Conservation (phyloP, 2,329 filamentous ascomycete species). For the Nemania sp. region DNA sequence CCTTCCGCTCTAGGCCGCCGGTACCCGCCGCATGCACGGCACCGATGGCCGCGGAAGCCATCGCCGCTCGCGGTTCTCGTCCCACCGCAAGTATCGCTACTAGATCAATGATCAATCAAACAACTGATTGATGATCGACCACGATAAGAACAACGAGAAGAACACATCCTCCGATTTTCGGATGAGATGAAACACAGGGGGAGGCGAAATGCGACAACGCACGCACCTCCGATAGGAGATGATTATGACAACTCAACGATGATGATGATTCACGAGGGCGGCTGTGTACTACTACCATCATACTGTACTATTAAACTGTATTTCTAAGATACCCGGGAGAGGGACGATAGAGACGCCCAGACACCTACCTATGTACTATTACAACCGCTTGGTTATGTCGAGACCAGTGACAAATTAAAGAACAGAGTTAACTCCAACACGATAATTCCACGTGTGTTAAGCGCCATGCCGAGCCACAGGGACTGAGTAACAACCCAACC, state of each 20-base stretch:
- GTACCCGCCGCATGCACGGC: constrained; percentile 72
- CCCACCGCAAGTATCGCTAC: constrained; percentile 22
- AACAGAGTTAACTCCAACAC: background rate
- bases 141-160: no score
- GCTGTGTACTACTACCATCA: background rate
- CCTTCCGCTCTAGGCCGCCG: constrained; percentile 61
- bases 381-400: background rate
- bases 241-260: background rate
- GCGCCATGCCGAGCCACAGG: background rate
- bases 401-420: background rate
- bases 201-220: background rate
- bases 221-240: no score
- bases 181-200: background rate
- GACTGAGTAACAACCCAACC: no score
- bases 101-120: no score
- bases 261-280: background rate
- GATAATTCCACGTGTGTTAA: background rate
- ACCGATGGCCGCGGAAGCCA: constrained; percentile 68
- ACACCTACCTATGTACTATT: background rate
- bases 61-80: constrained; percentile 28
- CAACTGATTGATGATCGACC: no score
- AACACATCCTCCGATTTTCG: no score
- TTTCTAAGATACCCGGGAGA: constrained; percentile 12
- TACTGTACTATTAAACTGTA: constrained; percentile 5
- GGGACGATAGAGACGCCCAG: background rate